Conservation (phyloP, 2,329 filamentous ascomycete species). For the Alternaria brassicae region DNA sequence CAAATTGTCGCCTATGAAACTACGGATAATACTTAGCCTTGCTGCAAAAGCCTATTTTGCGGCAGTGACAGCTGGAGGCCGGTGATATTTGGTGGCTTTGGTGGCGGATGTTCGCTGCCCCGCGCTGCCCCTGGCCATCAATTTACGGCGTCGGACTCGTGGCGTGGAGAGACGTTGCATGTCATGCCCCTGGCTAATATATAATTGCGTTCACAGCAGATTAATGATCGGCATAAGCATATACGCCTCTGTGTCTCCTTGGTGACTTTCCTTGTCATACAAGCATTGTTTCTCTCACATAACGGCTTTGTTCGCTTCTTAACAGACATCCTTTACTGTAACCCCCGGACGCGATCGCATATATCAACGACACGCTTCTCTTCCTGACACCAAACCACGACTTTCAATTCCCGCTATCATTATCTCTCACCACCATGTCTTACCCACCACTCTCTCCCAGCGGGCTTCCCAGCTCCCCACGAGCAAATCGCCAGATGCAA, state of each 20-base stretch:
- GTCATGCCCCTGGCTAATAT: constrained; percentile 28
- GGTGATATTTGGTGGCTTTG: constrained; percentile 14
- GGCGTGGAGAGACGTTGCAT: constrained; percentile 23
- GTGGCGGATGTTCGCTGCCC: constrained; percentile 27
- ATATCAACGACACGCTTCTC: constrained; percentile 15
- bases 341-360: constrained; percentile 5
- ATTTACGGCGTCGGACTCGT: constrained; percentile 14
- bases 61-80: constrained; percentile 10
- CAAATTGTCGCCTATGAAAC: constrained; percentile 15
- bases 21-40: constrained; percentile 17
- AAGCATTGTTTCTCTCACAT: constrained; percentile 27
- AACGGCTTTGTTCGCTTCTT: constrained; percentile 12
- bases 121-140: constrained; percentile 24
- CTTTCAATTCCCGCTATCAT: background rate
- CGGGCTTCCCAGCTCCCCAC: constrained; percentile 36
- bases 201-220: constrained; percentile 28
- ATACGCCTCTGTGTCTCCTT: constrained; percentile 24
- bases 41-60: constrained; percentile 15
- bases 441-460: constrained; percentile 24
- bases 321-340: constrained; percentile 11
- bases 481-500: constrained; percentile 27
- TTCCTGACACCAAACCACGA: background rate
- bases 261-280: constrained; percentile 23
- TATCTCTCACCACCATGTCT: constrained; percentile 20
- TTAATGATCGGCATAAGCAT: constrained; percentile 31